Evolutionary conservation across 495 filamentous ascomycete species (phyloP).

Genomic region (Lophiostoma macrostomum): DNA sequence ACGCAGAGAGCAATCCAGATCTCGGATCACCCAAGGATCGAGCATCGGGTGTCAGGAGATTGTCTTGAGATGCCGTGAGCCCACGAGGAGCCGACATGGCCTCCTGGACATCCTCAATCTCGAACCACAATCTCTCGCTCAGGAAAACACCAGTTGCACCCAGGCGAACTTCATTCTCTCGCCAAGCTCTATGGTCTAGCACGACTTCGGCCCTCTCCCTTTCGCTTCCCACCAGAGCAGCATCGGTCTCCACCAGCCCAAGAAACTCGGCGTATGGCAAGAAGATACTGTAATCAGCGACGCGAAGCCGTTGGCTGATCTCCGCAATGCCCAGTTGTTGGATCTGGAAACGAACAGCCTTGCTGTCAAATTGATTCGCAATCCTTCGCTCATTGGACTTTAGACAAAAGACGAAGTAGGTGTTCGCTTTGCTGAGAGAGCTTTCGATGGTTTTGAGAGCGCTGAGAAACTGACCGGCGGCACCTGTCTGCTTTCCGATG

Average conservation of each 20-base stretch:
- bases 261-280: constrained; percentile 94
- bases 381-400: constrained; percentile 97
- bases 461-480: constrained; percentile 85
- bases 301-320: constrained; percentile 86
- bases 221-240: constrained; percentile 84
- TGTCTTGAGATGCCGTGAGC: constrained; percentile 48
- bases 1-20: constrained; percentile 65
- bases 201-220: constrained; percentile 87
- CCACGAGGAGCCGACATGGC: constrained; percentile 43
- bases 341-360: constrained; percentile 90
- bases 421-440: constrained; percentile 77
- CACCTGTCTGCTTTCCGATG: constrained; percentile 64
- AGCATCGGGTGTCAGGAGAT: constrained; percentile 48
- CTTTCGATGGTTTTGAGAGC: constrained; percentile 85
- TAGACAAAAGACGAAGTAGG: constrained; percentile 94
- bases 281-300: constrained; percentile 94
- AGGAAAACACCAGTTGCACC: constrained; percentile 93
- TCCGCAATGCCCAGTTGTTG: constrained; percentile 96
- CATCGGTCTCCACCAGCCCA: constrained; percentile 78
- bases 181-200: constrained; percentile 86
- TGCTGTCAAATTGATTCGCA: constrained; percentile 98
- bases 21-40: constrained; percentile 65
- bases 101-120: constrained; percentile 75
- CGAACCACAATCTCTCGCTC: constrained; percentile 91
- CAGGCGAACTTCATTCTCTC: constrained; percentile 82